Conservation (phyloP, 75 land plant genomes). For the Isoetes taiwanensis region DNA sequence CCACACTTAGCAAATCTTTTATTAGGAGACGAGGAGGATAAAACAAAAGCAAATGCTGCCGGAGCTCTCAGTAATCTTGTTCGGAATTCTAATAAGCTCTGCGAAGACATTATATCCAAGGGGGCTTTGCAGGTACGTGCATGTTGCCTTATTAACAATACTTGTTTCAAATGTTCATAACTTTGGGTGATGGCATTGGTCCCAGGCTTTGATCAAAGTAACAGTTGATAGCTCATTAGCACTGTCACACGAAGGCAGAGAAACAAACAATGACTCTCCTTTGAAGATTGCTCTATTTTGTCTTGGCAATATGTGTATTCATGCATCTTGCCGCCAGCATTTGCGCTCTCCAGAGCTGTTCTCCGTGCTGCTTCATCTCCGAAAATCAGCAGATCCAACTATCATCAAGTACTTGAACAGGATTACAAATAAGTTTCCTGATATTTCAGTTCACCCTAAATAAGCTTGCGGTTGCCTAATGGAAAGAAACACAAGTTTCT, state of each 20-base stretch:
- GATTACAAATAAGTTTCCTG: constrained; percentile 51
- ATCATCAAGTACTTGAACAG: constrained; percentile 59
- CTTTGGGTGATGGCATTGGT: background rate
- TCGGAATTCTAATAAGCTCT: constrained; percentile 77
- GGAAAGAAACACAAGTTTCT: too few species aligned
- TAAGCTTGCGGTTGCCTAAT: too few species aligned
- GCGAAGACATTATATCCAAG: constrained; percentile 72
- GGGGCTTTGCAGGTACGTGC: constrained; percentile 82
- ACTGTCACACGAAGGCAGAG: constrained; percentile 34
- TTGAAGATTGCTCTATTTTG: constrained; percentile 83
- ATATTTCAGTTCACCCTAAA: too few species aligned
- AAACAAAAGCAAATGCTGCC: constrained; percentile 96
- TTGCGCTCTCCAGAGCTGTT: constrained; percentile 64
- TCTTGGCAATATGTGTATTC: constrained; percentile 76
- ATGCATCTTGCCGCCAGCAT: constrained; percentile 65
- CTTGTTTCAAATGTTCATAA: background rate
- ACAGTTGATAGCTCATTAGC: constrained; percentile 57
- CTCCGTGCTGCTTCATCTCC: constrained; percentile 46
- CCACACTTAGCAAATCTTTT: constrained; percentile 70
- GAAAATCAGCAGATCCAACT: constrained; percentile 58
- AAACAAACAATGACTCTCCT: constrained; percentile 62
- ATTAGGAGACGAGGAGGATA: constrained; percentile 83
- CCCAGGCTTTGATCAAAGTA: constrained; percentile 75
- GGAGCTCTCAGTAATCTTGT: constrained; percentile 97
- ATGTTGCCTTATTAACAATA: background rate